Percentiles rank a stretch among this genome's conserved stretches.
These are phyloP conservation scores for Lodderomyces theae DNA, from an alignment of 1,139 yeast species.

Conservation along the genomic window DNA sequence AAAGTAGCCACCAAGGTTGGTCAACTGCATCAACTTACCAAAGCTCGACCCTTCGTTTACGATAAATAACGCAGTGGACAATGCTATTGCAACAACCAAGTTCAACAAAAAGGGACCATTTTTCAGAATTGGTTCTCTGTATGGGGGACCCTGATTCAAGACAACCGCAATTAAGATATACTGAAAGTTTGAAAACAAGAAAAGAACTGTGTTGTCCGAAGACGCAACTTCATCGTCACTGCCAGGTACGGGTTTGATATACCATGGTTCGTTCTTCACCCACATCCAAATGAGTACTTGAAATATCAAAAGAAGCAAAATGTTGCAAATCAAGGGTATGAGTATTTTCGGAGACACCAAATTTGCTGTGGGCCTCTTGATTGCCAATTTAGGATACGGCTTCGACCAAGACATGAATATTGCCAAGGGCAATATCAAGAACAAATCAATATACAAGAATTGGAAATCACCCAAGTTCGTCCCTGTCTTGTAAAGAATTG, in stretches of 20 bases:
- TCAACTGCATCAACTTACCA: conserved; percentile 74
- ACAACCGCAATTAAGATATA: conserved; percentile 81
- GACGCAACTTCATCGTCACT: conserved; percentile 82
- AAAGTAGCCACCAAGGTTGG: conserved; percentile 53
- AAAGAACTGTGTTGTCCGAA: conserved; percentile 84
- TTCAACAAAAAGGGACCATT: conserved; percentile 73
- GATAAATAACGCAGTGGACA: conserved; percentile 51
- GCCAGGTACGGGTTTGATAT: conserved; percentile 76
- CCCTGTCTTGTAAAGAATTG: conserved; percentile 82
- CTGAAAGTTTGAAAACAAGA: conserved; percentile 81
- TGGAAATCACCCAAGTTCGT: conserved; percentile 97
- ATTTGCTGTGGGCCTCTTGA: conserved; percentile 90
- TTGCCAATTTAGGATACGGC: conserved; percentile 60
- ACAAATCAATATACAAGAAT: conserved; percentile 87
- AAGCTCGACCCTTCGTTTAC: conserved; percentile 49
- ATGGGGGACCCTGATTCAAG: conserved; percentile 93
- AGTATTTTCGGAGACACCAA: conserved; percentile 85
- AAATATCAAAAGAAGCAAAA: conserved; percentile 55
- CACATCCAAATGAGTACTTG: conserved; percentile 67
- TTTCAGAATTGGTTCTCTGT: conserved; percentile 68
- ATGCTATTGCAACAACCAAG: conserved; percentile 44
- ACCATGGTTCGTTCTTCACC: conserved; percentile 68
- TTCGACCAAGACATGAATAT: conserved; percentile 97
- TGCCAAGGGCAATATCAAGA: conserved; percentile 89
- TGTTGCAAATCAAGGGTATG: conserved; percentile 75